Percentiles rank a stretch among this genome's conserved stretches.
These are phyloP conservation scores for Henckelia pumila DNA, from an alignment of 257 asterid genomes.

Conservation along the genomic window DNA sequence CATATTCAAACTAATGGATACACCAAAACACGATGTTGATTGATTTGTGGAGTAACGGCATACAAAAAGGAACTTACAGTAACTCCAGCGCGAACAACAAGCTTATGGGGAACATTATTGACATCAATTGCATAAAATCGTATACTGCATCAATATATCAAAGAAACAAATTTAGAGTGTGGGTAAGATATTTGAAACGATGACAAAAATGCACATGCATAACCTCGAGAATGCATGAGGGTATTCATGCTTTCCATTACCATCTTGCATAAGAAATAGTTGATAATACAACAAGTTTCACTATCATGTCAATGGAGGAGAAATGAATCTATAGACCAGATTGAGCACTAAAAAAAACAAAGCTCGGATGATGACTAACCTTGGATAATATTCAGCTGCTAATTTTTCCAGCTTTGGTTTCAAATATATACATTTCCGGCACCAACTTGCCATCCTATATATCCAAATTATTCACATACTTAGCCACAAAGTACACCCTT, in stretches of 20 bases:
- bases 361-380: conserved; percentile 44
- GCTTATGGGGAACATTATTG: conserved; percentile 78
- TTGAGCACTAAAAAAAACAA: conserved; percentile 16
- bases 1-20: not conserved
- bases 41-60: not conserved
- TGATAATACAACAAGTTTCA: not conserved
- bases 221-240: not conserved
- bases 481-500: conserved; percentile 28
- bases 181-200: not conserved
- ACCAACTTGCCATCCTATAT: conserved; percentile 94
- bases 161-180: conserved; percentile 7
- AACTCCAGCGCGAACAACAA: conserved; percentile 78
- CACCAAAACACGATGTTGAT: not conserved
- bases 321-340: not conserved
- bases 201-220: not conserved
- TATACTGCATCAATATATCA: conserved; percentile 46
- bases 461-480: conserved; percentile 36
- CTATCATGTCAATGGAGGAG: conserved; percentile 1
- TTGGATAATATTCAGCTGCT: conserved; percentile 86
- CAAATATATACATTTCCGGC: conserved; percentile 93
- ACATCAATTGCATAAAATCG: conserved; percentile 76
- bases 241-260: not conserved
- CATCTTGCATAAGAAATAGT: not conserved
- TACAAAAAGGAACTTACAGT: conserved; percentile 60
- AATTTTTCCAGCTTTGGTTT: conserved; percentile 88